Conservation (phyloP, 2,329 filamentous ascomycete species). For the Paramyrothecium sp. region DNA sequence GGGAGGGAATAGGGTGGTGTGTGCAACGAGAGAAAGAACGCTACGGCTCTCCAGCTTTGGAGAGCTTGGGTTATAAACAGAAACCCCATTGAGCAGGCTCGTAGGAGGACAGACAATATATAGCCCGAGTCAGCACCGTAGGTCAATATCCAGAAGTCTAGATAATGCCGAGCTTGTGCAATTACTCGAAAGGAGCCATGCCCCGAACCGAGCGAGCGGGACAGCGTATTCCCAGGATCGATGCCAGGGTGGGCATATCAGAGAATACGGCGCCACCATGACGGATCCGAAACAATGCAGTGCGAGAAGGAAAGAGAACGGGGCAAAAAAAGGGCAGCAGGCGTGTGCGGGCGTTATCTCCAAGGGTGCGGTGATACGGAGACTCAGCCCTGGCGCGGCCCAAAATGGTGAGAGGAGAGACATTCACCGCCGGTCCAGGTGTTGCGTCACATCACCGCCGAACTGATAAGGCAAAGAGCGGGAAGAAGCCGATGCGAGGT, state of each 20-base stretch:
- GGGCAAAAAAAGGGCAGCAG: not conserved
- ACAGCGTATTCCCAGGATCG: not conserved
- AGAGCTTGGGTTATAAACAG: too few relatives aligned
- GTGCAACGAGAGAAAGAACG: not conserved
- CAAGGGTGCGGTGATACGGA: constrained; percentile 2
- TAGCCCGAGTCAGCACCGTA: not conserved
- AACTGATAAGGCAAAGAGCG: not conserved
- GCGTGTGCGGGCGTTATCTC: constrained; percentile 2
- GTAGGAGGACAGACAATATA: not conserved
- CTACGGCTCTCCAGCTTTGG: not conserved
- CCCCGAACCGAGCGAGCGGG: not conserved
- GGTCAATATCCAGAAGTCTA: not conserved
- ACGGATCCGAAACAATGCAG: not conserved
- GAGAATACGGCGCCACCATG: not conserved
- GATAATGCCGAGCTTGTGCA: not conserved
- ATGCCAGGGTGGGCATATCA: not conserved
- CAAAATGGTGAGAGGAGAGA: not conserved
- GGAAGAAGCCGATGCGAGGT: not conserved
- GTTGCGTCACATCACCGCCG: constrained; percentile 1
- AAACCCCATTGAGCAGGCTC: too few relatives aligned
- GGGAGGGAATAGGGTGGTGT: not conserved
- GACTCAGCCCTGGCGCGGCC: not conserved
- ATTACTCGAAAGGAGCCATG: not conserved
- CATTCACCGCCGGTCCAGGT: constrained; percentile 2
- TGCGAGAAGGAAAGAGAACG: not conserved